Evolutionary conservation across 2,329 filamentous ascomycete genomes (phyloP).

Genomic region (Graphilbum fragrans): DNA sequence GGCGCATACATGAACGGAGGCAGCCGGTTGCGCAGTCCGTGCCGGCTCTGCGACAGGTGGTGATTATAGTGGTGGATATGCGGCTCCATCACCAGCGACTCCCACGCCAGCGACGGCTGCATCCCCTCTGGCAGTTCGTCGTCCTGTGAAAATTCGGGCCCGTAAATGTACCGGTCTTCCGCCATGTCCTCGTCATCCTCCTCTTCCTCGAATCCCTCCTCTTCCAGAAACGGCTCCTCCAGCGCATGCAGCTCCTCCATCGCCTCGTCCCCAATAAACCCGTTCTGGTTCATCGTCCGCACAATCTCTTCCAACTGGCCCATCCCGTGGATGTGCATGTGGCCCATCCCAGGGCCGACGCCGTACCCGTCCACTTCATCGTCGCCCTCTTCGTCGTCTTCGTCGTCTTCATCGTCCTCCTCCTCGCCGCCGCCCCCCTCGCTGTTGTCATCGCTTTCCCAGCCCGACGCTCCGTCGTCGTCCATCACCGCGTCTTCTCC

Average conservation of each 20-base stretch:
- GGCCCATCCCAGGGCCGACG: not conserved
- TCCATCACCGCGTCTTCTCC: conserved; percentile 51
- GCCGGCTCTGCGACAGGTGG: conserved; percentile 40
- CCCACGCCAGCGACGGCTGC: conserved; percentile 42
- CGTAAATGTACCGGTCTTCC: conserved; percentile 53
- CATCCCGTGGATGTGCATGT: conserved; percentile 26
- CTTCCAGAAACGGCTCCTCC: conserved; percentile 40
- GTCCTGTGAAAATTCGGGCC: conserved; percentile 38
- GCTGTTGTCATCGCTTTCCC: conserved; percentile 49
- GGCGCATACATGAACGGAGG: conserved; percentile 45
- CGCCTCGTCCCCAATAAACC: conserved; percentile 27
- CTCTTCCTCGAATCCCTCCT: conserved; percentile 49
- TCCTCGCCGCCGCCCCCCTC: conserved; percentile 42
- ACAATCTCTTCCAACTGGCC: conserved; percentile 20
- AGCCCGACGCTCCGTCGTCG: conserved; percentile 47
- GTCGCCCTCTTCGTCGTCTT: conserved; percentile 38
- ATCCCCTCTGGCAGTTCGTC: conserved; percentile 30
- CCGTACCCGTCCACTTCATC: conserved; percentile 26
- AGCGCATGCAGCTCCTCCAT: conserved; percentile 35
- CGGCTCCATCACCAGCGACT: conserved; percentile 38
- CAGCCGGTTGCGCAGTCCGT: conserved; percentile 45
- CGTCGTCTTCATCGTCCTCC: conserved; percentile 43
- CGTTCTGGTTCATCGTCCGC: conserved; percentile 4
- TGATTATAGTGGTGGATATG: conserved; percentile 22
- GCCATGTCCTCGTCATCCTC: conserved; percentile 62